Evolutionary conservation across 2,329 filamentous ascomycete species (phyloP).

Genomic region (Gaeumannomyces tritici): DNA sequence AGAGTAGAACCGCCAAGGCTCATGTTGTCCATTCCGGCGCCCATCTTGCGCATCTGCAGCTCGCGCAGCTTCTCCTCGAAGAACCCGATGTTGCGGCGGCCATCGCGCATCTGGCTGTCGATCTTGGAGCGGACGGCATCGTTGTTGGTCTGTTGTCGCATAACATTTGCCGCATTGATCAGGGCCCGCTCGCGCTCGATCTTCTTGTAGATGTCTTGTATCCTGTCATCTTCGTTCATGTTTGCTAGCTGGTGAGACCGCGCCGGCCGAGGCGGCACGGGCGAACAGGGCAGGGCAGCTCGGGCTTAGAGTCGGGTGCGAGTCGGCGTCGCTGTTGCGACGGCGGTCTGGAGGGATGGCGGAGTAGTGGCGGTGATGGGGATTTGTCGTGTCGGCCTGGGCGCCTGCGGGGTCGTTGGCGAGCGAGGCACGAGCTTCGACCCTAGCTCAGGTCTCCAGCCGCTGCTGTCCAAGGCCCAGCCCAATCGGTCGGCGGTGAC

Average conservation of each 20-base stretch:
- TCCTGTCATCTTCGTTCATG: conserved; percentile 51
- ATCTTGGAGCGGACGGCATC: conserved; percentile 81
- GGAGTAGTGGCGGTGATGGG: not conserved
- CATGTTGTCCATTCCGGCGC: conserved; percentile 58
- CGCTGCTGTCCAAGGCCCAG: not conserved
- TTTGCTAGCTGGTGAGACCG: conserved; percentile 19
- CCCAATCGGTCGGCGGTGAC: not conserved
- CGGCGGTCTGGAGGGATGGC: not conserved
- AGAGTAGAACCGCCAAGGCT: conserved; percentile 33
- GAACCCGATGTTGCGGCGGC: conserved; percentile 86
- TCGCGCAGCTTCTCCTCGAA: conserved; percentile 88
- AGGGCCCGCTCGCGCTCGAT: conserved; percentile 95
- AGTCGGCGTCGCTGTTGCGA: not conserved
- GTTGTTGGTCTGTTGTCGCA: conserved; percentile 95
- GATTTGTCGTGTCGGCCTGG: not conserved
- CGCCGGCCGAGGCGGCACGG: not conserved
- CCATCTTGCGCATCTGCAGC: conserved; percentile 71
- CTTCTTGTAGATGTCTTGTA: conserved; percentile 84
- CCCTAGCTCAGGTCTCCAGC: not conserved
- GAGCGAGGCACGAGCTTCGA: not conserved
- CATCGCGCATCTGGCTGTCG: conserved; percentile 90
- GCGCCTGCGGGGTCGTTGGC: not conserved
- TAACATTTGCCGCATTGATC: conserved; percentile 86
- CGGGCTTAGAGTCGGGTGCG: not conserved
- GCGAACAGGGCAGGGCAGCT: not conserved